Conservation (phyloP, 1,284 basidiomycete species). For the Lignosus rhinocerotis region DNA sequence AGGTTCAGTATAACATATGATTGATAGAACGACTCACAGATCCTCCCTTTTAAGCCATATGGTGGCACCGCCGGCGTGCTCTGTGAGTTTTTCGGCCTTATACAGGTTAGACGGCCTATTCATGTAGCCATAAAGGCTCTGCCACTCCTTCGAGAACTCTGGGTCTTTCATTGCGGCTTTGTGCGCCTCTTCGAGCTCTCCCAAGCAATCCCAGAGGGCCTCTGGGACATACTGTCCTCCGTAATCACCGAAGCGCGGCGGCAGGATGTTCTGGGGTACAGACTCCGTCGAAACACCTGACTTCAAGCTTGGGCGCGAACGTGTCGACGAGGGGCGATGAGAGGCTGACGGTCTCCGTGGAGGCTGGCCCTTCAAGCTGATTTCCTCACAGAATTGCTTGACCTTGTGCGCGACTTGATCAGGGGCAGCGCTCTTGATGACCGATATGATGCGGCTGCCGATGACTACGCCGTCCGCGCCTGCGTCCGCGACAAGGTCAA, state of each 20-base stretch:
- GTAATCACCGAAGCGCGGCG: constrained; percentile 90
- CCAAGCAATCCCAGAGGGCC: constrained; percentile 87
- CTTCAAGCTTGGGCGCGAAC: constrained; percentile 26
- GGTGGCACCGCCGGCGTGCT: constrained; percentile 76
- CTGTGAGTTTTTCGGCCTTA: constrained; percentile 67
- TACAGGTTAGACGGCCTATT: constrained; percentile 74
- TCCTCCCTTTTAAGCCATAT: constrained; percentile 99
- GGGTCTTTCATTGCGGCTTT: constrained; percentile 86
- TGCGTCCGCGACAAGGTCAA: constrained; percentile 79
- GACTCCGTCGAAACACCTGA: constrained; percentile 33
- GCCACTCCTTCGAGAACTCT: constrained; percentile 91
- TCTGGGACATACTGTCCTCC: constrained; percentile 98
- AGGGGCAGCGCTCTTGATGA: constrained; percentile 70
- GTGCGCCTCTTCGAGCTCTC: constrained; percentile 92
- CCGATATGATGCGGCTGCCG: constrained; percentile 81
- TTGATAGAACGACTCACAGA: constrained; percentile 51
- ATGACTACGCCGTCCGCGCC: constrained; percentile 97
- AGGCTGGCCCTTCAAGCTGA: constrained; percentile 62
- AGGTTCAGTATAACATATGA: constrained; percentile 6
- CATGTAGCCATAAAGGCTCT: constrained; percentile 87
- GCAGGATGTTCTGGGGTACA: constrained; percentile 53
- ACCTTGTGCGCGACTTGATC: constrained; percentile 62
- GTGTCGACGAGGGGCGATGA: constrained; percentile 22
- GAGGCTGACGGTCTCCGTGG: constrained; percentile 27
- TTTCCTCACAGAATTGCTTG: constrained; percentile 72